These are phyloP conservation scores for Echeveria elegans DNA, from an alignment of 164 flowering plant species.

Conservation along the genomic window DNA sequence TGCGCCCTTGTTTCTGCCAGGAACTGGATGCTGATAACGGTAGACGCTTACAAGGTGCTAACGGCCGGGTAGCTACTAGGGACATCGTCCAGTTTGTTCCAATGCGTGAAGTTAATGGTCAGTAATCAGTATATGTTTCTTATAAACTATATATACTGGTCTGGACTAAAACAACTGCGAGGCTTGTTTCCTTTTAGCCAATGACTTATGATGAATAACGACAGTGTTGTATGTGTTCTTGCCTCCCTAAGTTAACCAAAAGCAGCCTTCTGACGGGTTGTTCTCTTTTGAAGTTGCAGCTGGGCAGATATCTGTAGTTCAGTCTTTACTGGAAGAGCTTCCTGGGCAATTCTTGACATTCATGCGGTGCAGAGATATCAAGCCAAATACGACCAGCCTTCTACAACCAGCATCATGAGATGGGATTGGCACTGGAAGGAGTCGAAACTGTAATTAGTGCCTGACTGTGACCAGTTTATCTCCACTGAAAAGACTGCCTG, in stretches of 20 bases:
- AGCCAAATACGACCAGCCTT: slow-evolving; percentile 19
- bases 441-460: too few species aligned
- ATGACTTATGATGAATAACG: too few species aligned
- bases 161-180: background rate
- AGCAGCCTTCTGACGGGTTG: too few species aligned
- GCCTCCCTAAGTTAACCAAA: too few species aligned
- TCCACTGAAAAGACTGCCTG: too few species aligned
- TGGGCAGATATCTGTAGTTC: slow-evolving; percentile 43
- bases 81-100: slow-evolving; percentile 89
- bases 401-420: background rate
- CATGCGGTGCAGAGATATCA: slow-evolving; percentile 44
- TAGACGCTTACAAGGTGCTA: slow-evolving; percentile 53
- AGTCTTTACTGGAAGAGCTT: slow-evolving; percentile 54
- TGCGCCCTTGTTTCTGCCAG: slow-evolving; percentile 20
- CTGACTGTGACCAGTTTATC: too few species aligned
- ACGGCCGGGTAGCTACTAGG: slow-evolving; percentile 74
- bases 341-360: slow-evolving; percentile 62
- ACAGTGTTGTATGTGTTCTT: too few species aligned
- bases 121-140: too few species aligned
- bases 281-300: slow-evolving; percentile 20
- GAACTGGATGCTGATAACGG: slow-evolving; percentile 89
- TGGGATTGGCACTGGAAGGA: background rate
- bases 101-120: slow-evolving; percentile 66
- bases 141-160: too few species aligned
- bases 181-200: background rate